These are phyloP conservation scores for Colletotrichum orchidophilum DNA, from an alignment of 2,329 filamentous ascomycete species.

Conservation along the genomic window DNA sequence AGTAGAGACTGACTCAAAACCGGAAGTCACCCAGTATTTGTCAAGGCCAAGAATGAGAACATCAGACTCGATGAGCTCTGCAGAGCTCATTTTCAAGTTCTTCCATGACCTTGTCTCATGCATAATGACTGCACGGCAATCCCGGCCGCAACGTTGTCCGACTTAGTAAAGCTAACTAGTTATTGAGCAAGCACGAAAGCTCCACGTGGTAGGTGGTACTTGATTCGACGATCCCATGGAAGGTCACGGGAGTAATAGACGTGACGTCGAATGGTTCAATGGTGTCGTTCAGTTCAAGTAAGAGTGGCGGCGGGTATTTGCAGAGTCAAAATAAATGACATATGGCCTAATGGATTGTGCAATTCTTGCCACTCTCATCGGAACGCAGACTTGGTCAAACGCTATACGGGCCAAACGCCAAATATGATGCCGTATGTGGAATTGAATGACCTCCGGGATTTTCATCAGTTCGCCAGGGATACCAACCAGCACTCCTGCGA, in stretches of 20 bases:
- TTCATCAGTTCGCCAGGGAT: background rate
- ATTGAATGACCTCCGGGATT: background rate
- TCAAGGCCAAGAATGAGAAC: background rate
- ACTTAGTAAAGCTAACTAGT: slow-evolving; percentile 5
- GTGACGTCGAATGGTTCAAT: background rate
- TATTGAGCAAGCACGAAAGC: slow-evolving; percentile 5
- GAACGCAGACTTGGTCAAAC: background rate
- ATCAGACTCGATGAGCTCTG: background rate
- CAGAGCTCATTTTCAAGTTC: background rate
- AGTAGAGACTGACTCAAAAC: background rate
- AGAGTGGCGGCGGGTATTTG: background rate
- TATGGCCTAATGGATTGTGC: background rate
- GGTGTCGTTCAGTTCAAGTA: background rate
- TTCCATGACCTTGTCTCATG: background rate
- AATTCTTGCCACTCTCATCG: background rate
- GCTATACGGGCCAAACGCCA: background rate
- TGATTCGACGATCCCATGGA: background rate
- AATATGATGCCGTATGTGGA: background rate
- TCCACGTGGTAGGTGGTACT: slow-evolving; percentile 5
- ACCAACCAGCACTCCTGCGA: background rate
- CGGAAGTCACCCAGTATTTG: background rate
- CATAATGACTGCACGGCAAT: background rate
- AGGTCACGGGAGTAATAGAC: background rate
- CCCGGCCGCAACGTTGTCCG: background rate
- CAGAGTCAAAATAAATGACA: background rate